Percentiles rank a stretch among this genome's conserved stretches.
Conservation (phyloP, 768 basidiomycete genomes). For the Lactarius hengduanensis region DNA sequence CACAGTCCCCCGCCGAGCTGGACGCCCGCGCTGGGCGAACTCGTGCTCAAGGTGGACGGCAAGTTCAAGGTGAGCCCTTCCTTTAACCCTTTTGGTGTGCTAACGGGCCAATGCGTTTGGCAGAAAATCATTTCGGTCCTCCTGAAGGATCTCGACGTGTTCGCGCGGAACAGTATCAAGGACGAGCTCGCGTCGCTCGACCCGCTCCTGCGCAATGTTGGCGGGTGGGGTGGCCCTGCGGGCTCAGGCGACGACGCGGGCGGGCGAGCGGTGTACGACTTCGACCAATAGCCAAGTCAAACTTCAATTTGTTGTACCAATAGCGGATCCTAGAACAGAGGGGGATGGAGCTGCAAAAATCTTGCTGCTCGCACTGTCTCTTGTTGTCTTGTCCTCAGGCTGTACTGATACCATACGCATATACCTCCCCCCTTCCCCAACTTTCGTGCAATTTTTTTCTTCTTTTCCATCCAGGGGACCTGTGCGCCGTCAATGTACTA, state of each 20-base stretch:
- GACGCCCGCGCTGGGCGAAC: constrained; percentile 64
- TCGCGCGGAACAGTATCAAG: constrained; percentile 77
- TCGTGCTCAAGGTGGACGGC: constrained; percentile 75
- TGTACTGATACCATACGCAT: background rate
- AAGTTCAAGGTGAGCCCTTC: constrained; percentile 68
- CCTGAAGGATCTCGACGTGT: constrained; percentile 80
- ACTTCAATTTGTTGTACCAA: background rate
- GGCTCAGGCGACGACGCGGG: constrained; percentile 33
- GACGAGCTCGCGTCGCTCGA: constrained; percentile 82
- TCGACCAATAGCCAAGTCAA: constrained; percentile 32
- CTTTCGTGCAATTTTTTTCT: background rate
- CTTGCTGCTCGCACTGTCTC: background rate
- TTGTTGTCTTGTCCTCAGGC: background rate
- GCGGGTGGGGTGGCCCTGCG: constrained; percentile 31
- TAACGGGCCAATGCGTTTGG: background rate
- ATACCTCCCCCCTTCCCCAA: background rate
- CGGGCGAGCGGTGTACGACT: constrained; percentile 42
- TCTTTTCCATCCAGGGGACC: background rate
- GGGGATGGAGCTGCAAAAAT: background rate
- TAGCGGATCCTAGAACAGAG: background rate
- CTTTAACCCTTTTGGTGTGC: background rate
- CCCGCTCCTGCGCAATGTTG: constrained; percentile 66
- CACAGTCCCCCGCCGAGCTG: constrained; percentile 58
- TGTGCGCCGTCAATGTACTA: background rate
- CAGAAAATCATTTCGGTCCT: constrained; percentile 83